Base-by-base conservation (phyloP, 1,139 yeast species). In the Blastobotrys arbuscula region DNA sequence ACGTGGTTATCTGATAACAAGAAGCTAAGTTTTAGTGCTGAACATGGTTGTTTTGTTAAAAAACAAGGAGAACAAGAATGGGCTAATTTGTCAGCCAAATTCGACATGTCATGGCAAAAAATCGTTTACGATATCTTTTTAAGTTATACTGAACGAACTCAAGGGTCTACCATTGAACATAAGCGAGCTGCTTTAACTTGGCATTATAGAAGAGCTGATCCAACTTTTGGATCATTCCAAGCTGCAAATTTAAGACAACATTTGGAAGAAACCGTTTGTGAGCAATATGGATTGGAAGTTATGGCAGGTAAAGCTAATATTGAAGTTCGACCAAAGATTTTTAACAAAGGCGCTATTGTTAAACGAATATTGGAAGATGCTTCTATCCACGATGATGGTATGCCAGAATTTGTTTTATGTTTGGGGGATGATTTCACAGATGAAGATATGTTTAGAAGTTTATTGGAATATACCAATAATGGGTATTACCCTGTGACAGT, bases 221-320 rank as follows among this genome's bases (percentile, higher is more conserved):
- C 97, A 0, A 96, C 84, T 52, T 77, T 87, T 58, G 98, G 98
- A 28, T 79, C 74, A 41, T 90, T 78, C 69, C 96, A 89, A 67
- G 95, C 97, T 0, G 73, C 77, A 26, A 79, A 82, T 62, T 77
- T 95, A 59, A 77, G 83, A 55, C 74, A 81, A 37, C 82, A 83
- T 54, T 68, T 94, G 50, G 73, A 76, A 52, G 71, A 69, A 15
- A 76, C 82, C 1, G 79, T 89, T 19, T 84, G 80, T 1, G 69
- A 70, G 42, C 78, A 79, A 39, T 86, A 81, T 60, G 96, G 88
- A 51, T 86, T 92, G 44, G 98, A 92, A 64, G 94, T 94, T n/a
- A 90, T 94, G 97, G 77, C 86, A 28, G 95, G 96, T 43, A 94
- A 94, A 69, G 98, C 98, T 43, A 94, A 94, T 63, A 78, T 94